Percentiles rank a stretch among this genome's conserved stretches.
Conservation (phyloP, 352 stramenopile species). For the Elongisporangium senticosum region DNA sequence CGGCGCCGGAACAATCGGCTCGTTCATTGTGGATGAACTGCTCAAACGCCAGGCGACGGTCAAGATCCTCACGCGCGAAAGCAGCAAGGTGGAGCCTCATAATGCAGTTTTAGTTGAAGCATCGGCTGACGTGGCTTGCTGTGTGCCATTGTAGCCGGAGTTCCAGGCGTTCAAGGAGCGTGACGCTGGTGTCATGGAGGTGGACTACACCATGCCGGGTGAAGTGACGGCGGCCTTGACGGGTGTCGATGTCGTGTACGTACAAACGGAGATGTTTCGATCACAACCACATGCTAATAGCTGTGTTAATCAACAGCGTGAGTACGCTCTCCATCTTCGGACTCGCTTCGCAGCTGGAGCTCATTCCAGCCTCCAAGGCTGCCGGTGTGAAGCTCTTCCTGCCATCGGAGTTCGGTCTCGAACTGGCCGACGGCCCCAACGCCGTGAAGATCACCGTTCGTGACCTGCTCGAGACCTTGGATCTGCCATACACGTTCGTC, state of each 20-base stretch:
- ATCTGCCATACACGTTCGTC: constrained; percentile 13
- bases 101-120: too few species aligned
- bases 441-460: constrained; percentile 11
- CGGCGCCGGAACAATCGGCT: constrained; percentile 19
- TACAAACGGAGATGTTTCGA: too few species aligned
- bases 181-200: constrained; percentile 13
- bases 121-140: too few species aligned
- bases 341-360: constrained; percentile 9
- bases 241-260: constrained; percentile 5
- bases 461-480: constrained; percentile 10
- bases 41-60: constrained; percentile 17
- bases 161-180: constrained; percentile 20
- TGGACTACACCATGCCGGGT: constrained; percentile 16
- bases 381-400: constrained; percentile 21
- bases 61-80: constrained; percentile 2
- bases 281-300: too few species aligned
- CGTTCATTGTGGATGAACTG: constrained; percentile 15
- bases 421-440: constrained; percentile 14
- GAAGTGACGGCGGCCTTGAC: constrained; percentile 13
- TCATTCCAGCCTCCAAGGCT: constrained; percentile 11
- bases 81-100: too few species aligned
- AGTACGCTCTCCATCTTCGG: constrained; percentile 8
- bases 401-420: constrained; percentile 6
- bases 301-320: too few species aligned
- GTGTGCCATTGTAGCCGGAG: constrained; percentile 1